Evolutionary conservation across 805 yeast species (phyloP), one percentile per base, ranked within the genome.

Genomic region (Candida jianshihensis): DNA sequence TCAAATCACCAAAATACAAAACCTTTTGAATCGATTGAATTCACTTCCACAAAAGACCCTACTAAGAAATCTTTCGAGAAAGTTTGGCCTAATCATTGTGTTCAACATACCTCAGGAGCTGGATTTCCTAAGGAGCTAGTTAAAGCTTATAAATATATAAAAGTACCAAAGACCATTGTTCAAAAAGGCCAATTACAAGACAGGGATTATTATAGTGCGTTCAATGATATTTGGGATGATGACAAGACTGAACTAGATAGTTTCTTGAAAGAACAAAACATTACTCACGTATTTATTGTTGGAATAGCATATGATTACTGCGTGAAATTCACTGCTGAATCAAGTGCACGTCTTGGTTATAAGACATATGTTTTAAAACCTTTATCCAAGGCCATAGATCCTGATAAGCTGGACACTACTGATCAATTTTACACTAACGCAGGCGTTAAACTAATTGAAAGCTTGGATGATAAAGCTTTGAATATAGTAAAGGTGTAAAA

Each of bases 31-130:
- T 51, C 62, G 2, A 45, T 73, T 28, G 60, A 53, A 14, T 75
- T 80, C 51, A 34, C 48, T 2, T 73, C 78, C 33, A 89, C 92
- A 0, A 46, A 61, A 15, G 47, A 56, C 28, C 53, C 54, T 1
- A 41, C 43, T 29, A 45, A 54, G 12, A 51, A 54, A 12, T 42
- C 60, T 26, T 48, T 41, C 4, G 78, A 76, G 43, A 66, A 70
- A 0, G 66, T 87, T 4, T 89, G 97, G 97, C 97, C 97, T 0
- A 89, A 74, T 37, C 97, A 89, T 54, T 89, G 97, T 57, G 73
- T 89, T 13, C 89, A 85, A 50, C 66, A 69, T 35, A 67, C 88
- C 0, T 33, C 44, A 5, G 97, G 97, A 1, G 70, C 89, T 0
- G 66, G 70, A 26, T 65, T 83, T 24, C 83, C 85, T 5, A 44